Evolutionary conservation across 768 basidiomycete species (phyloP).

Genomic region (Gymnopilus junonius): DNA sequence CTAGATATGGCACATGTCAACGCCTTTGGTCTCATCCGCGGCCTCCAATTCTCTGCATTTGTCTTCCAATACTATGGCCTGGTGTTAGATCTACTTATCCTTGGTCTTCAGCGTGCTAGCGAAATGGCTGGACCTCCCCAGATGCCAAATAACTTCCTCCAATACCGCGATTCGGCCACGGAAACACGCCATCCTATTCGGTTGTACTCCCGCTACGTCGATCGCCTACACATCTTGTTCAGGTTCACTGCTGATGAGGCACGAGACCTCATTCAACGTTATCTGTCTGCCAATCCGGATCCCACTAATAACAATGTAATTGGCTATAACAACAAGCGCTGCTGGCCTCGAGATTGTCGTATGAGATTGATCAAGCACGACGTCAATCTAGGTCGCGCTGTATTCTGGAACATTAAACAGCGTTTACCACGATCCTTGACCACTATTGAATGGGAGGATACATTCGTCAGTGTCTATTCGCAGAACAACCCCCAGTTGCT

Average conservation of each 20-base stretch:
- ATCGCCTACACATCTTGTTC: conserved; percentile 94
- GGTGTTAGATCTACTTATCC: conserved; percentile 92
- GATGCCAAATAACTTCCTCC: conserved; percentile 97
- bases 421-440: conserved; percentile 93
- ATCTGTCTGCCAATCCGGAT: conserved; percentile 96
- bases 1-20: conserved; percentile 96
- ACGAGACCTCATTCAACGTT: conserved; percentile 96
- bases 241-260: conserved; percentile 97
- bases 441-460: conserved; percentile 99
- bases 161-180: conserved; percentile 93
- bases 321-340: conserved; percentile 98
- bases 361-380: conserved; percentile 99
- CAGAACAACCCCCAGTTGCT: conserved; percentile 97
- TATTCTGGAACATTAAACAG: conserved; percentile 99
- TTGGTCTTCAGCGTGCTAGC: conserved; percentile 96
- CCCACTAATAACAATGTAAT: conserved; percentile 99
- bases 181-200: conserved; percentile 98
- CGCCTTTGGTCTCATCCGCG: conserved; percentile 95
- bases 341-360: conserved; percentile 99
- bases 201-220: conserved; percentile 96
- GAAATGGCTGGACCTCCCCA: conserved; percentile 99
- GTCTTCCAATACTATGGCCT: conserved; percentile 99
- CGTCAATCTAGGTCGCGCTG: conserved; percentile 96
- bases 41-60: conserved; percentile 97
- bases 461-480: conserved; percentile 96